phyloP scores from a whole-genome alignment of 169 alveolate species.

The Plasmodium sp. region DNA sequence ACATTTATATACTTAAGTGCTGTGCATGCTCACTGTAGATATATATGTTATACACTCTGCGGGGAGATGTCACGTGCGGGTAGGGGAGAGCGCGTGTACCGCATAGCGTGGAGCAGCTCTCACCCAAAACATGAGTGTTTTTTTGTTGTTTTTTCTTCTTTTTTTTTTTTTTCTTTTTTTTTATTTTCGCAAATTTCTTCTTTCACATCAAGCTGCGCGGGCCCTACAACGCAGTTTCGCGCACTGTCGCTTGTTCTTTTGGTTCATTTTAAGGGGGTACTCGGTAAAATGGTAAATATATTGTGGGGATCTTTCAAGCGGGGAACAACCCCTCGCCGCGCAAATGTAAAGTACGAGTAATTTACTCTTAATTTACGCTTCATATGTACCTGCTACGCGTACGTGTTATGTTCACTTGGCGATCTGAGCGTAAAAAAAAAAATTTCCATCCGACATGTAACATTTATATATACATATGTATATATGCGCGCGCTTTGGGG shows the following conservation, averaged over 20 bases:
- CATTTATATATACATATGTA: neutral
- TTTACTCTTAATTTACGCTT: neutral
- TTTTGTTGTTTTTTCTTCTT: neutral
- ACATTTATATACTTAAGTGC: neutral
- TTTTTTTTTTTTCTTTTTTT: neutral
- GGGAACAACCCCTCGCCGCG: neutral
- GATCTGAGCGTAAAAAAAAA: neutral
- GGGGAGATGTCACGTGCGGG: neutral
- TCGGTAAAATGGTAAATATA: neutral
- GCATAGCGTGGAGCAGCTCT: neutral
- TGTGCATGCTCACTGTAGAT: neutral
- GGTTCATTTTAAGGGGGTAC: neutral
- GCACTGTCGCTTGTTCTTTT: neutral
- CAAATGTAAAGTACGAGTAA: neutral
- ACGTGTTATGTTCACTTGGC: neutral
- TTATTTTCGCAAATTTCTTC: neutral
- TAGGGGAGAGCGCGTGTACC: neutral
- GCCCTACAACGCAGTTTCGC: neutral
- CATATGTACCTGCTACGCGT: neutral
- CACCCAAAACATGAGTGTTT: neutral
- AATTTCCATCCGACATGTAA: neutral
- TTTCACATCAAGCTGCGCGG: neutral
- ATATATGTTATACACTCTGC: neutral
- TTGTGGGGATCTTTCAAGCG: neutral
- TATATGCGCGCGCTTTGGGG: neutral